A percentile compares a stretch with the other conserved stretches of the same genome.
Conservation (phyloP, 2,329 filamentous ascomycete species). For the Metarhizium album region DNA sequence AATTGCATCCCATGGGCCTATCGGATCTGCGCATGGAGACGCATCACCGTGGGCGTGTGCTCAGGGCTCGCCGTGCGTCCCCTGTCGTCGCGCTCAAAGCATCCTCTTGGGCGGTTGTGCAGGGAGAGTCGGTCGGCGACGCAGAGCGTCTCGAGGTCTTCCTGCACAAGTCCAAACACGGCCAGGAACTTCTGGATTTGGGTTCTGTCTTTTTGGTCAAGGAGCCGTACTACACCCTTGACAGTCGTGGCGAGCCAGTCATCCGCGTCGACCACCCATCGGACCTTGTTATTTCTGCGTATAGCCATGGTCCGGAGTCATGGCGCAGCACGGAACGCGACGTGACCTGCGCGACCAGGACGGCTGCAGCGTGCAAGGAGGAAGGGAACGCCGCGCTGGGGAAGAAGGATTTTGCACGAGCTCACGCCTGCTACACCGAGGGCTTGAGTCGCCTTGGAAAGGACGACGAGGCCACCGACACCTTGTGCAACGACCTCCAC, state of each 20-base stretch:
- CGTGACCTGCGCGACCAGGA: not conserved
- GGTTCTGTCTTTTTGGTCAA: slow-evolving; percentile 29
- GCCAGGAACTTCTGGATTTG: slow-evolving; percentile 23
- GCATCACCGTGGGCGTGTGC: slow-evolving; percentile 17
- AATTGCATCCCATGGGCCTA: slow-evolving; percentile 16
- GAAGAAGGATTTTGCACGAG: slow-evolving; percentile 10
- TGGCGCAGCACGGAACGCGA: slow-evolving; percentile 7
- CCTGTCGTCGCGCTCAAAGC: slow-evolving; percentile 14
- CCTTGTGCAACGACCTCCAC: slow-evolving; percentile 19
- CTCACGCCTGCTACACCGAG: slow-evolving; percentile 17
- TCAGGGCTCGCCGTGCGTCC: slow-evolving; percentile 17
- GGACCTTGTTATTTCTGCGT: slow-evolving; percentile 14
- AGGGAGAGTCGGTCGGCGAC: slow-evolving; percentile 14
- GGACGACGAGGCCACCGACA: slow-evolving; percentile 1
- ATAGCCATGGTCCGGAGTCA: slow-evolving; percentile 10
- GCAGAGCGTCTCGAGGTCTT: slow-evolving; percentile 19
- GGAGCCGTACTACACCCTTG: slow-evolving; percentile 38
- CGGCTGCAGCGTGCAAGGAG: slow-evolving; percentile 15
- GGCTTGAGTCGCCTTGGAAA: slow-evolving; percentile 10
- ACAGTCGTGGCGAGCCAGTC: slow-evolving; percentile 25
- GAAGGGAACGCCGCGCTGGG: slow-evolving; percentile 19
- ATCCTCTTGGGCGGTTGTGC: slow-evolving; percentile 21
- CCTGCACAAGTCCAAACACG: slow-evolving; percentile 23
- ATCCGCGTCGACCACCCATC: slow-evolving; percentile 27
- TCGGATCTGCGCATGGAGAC: slow-evolving; percentile 18